These are phyloP conservation scores for Pestalotiopsis sp. DNA, from an alignment of 2,329 filamentous ascomycete genomes.

Conservation along the genomic window DNA sequence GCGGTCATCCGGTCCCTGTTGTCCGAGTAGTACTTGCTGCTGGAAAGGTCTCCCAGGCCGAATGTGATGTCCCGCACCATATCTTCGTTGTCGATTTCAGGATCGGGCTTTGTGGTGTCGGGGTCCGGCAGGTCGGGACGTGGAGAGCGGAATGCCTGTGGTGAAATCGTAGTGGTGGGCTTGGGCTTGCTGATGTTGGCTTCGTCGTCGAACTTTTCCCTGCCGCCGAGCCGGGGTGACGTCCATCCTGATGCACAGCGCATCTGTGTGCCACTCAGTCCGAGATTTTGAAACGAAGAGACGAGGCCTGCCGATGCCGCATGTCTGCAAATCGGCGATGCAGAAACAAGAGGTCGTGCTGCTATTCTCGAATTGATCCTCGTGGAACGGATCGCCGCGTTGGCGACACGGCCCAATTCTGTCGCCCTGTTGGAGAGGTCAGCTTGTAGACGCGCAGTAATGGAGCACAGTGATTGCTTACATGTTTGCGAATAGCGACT, in stretches of 20 bases:
- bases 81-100: neutral
- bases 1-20: conserved; percentile 5
- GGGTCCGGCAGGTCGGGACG: neutral
- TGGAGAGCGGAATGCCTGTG: neutral
- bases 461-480: neutral
- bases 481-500: conserved; percentile 7
- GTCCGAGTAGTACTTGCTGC: conserved; percentile 7
- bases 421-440: conserved; percentile 6
- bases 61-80: neutral
- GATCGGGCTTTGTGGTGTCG: neutral
- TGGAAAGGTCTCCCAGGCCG: conserved; percentile 17
- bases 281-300: conserved; percentile 2
- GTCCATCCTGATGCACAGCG: conserved; percentile 19
- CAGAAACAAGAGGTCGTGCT: neutral
- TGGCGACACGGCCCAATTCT: conserved; percentile 15
- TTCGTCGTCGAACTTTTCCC: neutral
- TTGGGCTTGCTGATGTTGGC: conserved; percentile 11
- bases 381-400: conserved; percentile 13
- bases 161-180: neutral
- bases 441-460: neutral
- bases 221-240: conserved; percentile 12
- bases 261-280: conserved; percentile 7
- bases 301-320: neutral
- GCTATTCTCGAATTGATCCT: neutral
- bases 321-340: neutral